Base-by-base conservation (phyloP, 2,329 filamentous ascomycete genomes). In the Ceratocystis colombiana region DNA sequence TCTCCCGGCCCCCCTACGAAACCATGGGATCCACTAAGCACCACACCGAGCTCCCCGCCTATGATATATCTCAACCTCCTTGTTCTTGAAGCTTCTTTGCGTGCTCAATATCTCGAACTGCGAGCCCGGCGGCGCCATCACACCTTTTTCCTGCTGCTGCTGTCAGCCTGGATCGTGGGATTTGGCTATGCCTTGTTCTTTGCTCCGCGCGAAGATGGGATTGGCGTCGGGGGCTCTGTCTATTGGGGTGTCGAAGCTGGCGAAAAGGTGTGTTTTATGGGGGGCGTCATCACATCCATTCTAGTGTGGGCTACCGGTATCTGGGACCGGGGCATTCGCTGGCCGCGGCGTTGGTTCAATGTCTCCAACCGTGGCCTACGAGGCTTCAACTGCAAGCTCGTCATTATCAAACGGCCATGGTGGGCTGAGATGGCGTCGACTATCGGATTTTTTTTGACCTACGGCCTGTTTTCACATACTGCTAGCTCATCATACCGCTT, bases 41-140 rank as follows among this genome's bases (percentile, higher is more conserved):
- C 87, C 69, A 85, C 93, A 17, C 92, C 92, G n/a, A 93, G 89
- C 73, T 90, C 90, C 17, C 92, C 92, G 59, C 90, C 90, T 65
- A 94, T 96, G 80, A 96, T 99, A 73, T 99, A 99, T 78, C 86
- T 99, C 72, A 99, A 99, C 76, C 87, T 99, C 28, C 84, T 99
- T 68, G 95, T 99, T 72, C 89, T 99, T 75, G 94, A 99, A 76
- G 91, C 90, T 62, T 96, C 91, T 4, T 80, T 99, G 45, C 90
- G 94, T 70, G 87, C 90, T 28, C 94, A 99, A 72, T 97, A 95
- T 76, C 85, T 99, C 66, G 89, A 91, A 69, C 82, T 97, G 57
- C 89, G 93, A 68, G 89, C 91, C 61, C 87, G 94, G 53, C 84
- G 91, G 61, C 87, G 94, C 17, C 90, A 96, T 72, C 93, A 99